These are phyloP conservation scores for Candida sanyaensis DNA, from an alignment of 1,139 yeast genomes.

Conservation along the genomic window DNA sequence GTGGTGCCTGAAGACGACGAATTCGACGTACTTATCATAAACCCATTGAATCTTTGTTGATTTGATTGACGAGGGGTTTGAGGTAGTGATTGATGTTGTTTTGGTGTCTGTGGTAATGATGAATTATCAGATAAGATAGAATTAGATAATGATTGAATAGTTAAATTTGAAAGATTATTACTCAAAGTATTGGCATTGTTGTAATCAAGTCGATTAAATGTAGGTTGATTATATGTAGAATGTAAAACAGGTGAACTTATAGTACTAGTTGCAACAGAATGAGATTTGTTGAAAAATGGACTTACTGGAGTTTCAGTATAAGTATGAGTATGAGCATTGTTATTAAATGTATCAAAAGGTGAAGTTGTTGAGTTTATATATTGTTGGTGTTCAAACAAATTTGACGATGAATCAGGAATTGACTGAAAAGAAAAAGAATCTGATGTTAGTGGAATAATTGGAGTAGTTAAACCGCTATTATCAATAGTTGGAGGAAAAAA, in stretches of 20 bases:
- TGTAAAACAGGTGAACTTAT: conserved; percentile 5
- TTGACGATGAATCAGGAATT: background rate
- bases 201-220: conserved; percentile 1
- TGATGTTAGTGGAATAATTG: conserved; percentile 1
- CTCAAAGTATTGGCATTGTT: background rate
- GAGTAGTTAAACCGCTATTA: conserved; percentile 2
- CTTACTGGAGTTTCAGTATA: conserved; percentile 5
- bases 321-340: background rate
- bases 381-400: background rate
- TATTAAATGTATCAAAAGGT: background rate
- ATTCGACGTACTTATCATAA: background rate
- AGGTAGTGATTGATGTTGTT: background rate
- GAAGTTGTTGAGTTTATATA: background rate
- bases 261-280: background rate
- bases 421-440: conserved; percentile 4
- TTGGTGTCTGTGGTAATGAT: background rate
- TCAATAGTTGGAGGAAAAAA: conserved; percentile 12
- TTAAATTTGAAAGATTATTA: background rate
- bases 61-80: background rate
- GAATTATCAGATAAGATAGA: background rate
- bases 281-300: conserved; percentile 1
- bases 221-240: background rate
- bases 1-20: background rate
- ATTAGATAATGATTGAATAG: background rate
- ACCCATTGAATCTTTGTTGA: background rate